These are phyloP conservation scores for Serendipita sp. DNA, from an alignment of 768 basidiomycete genomes.

Conservation along the genomic window DNA sequence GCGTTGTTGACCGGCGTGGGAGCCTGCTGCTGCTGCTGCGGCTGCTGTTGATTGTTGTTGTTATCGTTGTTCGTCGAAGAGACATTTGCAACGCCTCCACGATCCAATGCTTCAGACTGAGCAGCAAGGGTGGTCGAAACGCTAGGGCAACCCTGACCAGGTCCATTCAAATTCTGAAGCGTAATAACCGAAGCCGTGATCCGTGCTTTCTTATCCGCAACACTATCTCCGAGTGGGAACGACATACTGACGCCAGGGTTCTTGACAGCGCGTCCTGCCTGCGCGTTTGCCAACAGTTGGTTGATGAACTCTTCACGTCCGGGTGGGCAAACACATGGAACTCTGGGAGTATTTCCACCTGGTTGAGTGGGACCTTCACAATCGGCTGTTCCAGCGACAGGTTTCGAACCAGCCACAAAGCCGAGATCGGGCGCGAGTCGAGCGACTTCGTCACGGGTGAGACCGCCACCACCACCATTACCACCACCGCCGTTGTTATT, in stretches of 20 bases:
- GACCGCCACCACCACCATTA: background rate
- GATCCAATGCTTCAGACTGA: background rate
- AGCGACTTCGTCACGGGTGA: background rate
- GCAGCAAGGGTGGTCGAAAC: conserved; percentile 41
- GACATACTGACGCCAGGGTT: conserved; percentile 42
- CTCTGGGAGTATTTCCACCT: conserved; percentile 38
- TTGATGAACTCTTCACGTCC: conserved; percentile 33
- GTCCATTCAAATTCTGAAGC: conserved; percentile 53
- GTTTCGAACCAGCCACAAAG: background rate
- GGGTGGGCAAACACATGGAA: conserved; percentile 54
- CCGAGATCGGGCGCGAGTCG: background rate
- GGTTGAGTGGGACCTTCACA: conserved; percentile 48
- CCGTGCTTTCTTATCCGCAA: conserved; percentile 35
- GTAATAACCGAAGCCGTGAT: conserved; percentile 45
- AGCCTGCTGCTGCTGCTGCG: background rate
- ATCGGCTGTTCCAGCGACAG: conserved; percentile 38
- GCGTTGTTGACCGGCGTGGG: background rate
- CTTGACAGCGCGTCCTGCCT: conserved; percentile 46
- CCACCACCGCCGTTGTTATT: background rate
- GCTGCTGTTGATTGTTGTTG: background rate
- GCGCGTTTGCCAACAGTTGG: conserved; percentile 36
- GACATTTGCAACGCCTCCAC: background rate
- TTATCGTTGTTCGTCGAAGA: background rate
- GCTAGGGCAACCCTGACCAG: conserved; percentile 52
- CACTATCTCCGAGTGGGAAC: conserved; percentile 48